Base-by-base conservation (phyloP, 352 stramenopile genomes). In the Aphanomyces euteiches region DNA sequence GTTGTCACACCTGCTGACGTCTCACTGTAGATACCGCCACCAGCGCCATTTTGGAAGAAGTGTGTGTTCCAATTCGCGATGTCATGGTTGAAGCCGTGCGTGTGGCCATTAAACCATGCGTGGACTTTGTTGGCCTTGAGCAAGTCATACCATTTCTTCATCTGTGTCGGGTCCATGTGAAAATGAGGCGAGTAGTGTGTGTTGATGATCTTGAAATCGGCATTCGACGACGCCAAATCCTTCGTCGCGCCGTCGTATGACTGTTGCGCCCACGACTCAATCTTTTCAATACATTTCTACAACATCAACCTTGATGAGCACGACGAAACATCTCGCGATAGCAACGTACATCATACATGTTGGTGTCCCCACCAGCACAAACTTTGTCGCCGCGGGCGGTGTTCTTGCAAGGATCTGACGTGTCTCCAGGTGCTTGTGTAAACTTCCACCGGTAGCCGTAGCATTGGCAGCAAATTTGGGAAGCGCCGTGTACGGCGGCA, bases 31-130 rank as follows among this genome's bases (percentile, higher is more conserved):
- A 91, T 91, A 21, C 84, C 84, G 17, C 84, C 82, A 5, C 84
- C 82, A 19, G 82, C 82, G 47, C 80, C 82, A 47, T 91, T 91
- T 40, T 80, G 88, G 41, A 90, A 73, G 39, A 91, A 90, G 45
- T 90, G 84, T 7, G 84, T 91, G 45, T 88, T 87, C 64, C 89
- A 91, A 8, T 66, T 66, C 7, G 72, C 81, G 47, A 83, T 88
- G 47, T 90, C 81, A 72, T 91, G 84, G 56, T 81, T 89, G 38
- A 63, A 64, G 39, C 64, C 64, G 58, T 91, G 84, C 3, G 79
- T 91, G 73, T 91, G 84, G 45, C 84, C 84, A 72, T 90, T 90
- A 47, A 91, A 81, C 68, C 77, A 90, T 39, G 88, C 69, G n/a
- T 90, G 81, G 12, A 90, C 72, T 58, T 77, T 78, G 43, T 70